Base-by-base conservation (phyloP, 2,329 filamentous ascomycete genomes). In the Aureobasidium zeae region DNA sequence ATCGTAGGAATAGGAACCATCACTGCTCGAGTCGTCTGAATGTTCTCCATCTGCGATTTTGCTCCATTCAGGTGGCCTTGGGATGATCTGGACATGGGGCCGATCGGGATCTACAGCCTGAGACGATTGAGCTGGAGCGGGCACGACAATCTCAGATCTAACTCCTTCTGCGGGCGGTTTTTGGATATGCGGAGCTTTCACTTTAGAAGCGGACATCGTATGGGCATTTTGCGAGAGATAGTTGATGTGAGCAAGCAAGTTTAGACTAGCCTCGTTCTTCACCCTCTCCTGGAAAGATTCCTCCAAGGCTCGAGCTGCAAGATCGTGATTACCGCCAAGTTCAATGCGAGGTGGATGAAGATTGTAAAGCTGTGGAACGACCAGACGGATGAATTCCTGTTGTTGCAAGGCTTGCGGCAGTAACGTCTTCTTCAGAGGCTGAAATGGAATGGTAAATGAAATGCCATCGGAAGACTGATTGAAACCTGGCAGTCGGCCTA, bases 51-150 rank as follows among this genome's bases (percentile, higher is more conserved):
- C 36, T n/a, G 26, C 11, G 26, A 6, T n/a, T n/a, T 29, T 29
- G 20, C 62, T 62, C 86, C 86, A 93, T 60, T 93, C 86, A 0
- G 83, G 82, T 8, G 86, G 86, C 6, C 84, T 71, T 9, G 82
- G 75, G 42, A 91, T 85, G 47, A 83, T 65, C 48, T 81, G 74
- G 36, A 91, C 65, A 55, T 89, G 84, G 24, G 71, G 71, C 45
- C 72, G 75, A 20, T 76, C 77, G 33, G 36, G 22, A 12, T 52
- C 39, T 26, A 48, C 28, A n/a, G 44, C 12, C 44, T n/a, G 11
- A 13, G 35, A 16, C 8, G 20, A 4, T 4, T 26, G 28, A 9
- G 34, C 16, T 28, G 28, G 21, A 22, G 21, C 17, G 8, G 34
- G 28, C 19, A 33, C 30, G 7, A 33, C 12, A 4, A 21, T 28